Percentiles rank a stretch among this genome's conserved stretches.
Evolutionary conservation across 2,329 filamentous ascomycete species (phyloP).

Genomic region (Neofusicoccum cordaticola): DNA sequence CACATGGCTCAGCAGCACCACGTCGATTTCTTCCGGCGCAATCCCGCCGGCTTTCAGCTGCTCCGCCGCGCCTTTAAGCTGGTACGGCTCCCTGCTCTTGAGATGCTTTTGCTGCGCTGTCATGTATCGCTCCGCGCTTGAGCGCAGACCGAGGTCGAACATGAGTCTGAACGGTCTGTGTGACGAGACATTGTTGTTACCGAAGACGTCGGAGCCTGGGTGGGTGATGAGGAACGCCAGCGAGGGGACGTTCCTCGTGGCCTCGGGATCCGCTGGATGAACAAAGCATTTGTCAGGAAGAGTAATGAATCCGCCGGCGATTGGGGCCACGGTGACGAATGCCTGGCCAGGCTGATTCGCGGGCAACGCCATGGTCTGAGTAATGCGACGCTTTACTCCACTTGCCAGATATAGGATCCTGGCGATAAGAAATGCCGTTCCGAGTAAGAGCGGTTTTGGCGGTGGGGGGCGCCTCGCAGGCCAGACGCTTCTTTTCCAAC

Average conservation of each 20-base stretch:
- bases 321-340: slow-evolving; percentile 32
- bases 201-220: slow-evolving; percentile 28
- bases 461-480: neutral
- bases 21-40: slow-evolving; percentile 38
- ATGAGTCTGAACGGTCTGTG: slow-evolving; percentile 40
- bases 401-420: neutral
- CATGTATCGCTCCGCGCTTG: slow-evolving; percentile 45
- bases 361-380: slow-evolving; percentile 19
- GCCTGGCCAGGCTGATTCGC: slow-evolving; percentile 24
- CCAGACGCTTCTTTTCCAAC: neutral
- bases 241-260: slow-evolving; percentile 51
- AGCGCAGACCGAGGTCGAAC: slow-evolving; percentile 55
- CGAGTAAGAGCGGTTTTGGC: neutral
- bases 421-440: neutral
- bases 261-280: slow-evolving; percentile 42
- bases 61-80: slow-evolving; percentile 37
- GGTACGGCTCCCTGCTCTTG: slow-evolving; percentile 43
- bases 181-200: neutral
- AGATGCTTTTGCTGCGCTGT: slow-evolving; percentile 46
- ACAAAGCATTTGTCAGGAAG: slow-evolving; percentile 49
- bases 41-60: slow-evolving; percentile 38
- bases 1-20: slow-evolving; percentile 40
- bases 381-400: neutral
- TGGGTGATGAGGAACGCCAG: slow-evolving; percentile 54
- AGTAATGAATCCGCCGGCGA: slow-evolving; percentile 40